These are phyloP conservation scores for Gynochthodes officinalis DNA, from an alignment of 257 asterid species.

Conservation along the genomic window DNA sequence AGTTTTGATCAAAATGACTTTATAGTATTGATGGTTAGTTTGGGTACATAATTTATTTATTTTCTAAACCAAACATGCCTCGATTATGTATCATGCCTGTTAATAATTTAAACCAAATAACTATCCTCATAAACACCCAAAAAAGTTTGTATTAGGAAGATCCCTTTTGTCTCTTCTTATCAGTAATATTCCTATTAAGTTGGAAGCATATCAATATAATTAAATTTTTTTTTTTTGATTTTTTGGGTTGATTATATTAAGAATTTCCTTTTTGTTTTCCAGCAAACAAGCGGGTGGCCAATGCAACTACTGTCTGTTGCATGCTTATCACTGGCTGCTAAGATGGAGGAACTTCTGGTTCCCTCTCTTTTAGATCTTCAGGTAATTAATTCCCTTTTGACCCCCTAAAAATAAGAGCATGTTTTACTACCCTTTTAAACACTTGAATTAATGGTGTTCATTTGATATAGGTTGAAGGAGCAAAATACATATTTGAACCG, in stretches of 20 bases:
- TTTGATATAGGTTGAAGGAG: constrained; percentile 69
- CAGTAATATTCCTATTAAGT: not conserved
- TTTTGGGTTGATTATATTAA: not conserved
- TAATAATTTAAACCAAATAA: constrained; percentile 2
- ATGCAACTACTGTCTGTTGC: constrained; percentile 87
- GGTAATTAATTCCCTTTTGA: constrained; percentile 33
- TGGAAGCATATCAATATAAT: not conserved
- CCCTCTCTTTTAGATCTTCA: constrained; percentile 92
- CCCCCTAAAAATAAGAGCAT: not conserved
- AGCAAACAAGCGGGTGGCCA: constrained; percentile 85
- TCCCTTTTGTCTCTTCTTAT: constrained; percentile 18
- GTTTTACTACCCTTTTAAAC: not conserved
- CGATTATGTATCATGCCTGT: not conserved
- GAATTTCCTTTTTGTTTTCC: constrained; percentile 17
- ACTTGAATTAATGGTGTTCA: not conserved
- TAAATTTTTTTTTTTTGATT: not conserved
- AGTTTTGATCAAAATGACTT: not conserved
- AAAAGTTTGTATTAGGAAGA: constrained; percentile 12
- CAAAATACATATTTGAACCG: constrained; percentile 68
- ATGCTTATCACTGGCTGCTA: constrained; percentile 93
- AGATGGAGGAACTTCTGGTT: constrained; percentile 94
- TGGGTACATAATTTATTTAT: not conserved
- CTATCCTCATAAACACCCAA: too few relatives aligned
- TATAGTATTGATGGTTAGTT: not conserved
- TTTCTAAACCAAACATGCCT: not conserved